phyloP scores from a whole-genome alignment of 2,329 filamentous ascomycete species.

The Chaetomiaceae sp. region DNA sequence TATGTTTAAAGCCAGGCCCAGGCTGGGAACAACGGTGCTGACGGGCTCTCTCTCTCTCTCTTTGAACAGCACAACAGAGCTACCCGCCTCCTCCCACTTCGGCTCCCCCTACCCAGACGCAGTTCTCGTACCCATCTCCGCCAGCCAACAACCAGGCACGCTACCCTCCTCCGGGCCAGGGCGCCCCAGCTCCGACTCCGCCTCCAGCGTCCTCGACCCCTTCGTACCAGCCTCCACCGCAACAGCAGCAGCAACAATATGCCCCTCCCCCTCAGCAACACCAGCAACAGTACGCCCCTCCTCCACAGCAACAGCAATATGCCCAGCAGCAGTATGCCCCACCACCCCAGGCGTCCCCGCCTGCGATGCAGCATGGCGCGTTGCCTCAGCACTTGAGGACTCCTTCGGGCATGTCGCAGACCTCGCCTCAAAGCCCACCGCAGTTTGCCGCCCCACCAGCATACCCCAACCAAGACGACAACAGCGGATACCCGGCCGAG shows the following conservation, averaged over 20 bases:
- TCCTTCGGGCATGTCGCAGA: constrained; percentile 29
- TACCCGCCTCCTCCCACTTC: constrained; percentile 37
- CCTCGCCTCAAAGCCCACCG: constrained; percentile 22
- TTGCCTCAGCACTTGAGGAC: constrained; percentile 37
- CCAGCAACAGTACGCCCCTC: constrained; percentile 33
- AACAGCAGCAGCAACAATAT: constrained; percentile 29
- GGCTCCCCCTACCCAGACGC: constrained; percentile 35
- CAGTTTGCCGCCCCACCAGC: constrained; percentile 32
- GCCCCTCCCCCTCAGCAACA: constrained; percentile 24
- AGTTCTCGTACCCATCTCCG: constrained; percentile 36
- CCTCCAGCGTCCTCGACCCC: constrained; percentile 30
- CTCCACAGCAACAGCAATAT: constrained; percentile 33
- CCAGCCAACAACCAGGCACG: constrained; percentile 28
- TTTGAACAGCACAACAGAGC: constrained; percentile 26
- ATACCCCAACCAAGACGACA: constrained; percentile 29
- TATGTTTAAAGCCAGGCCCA: constrained; percentile 10
- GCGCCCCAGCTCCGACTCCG: constrained; percentile 30
- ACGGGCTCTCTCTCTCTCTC: too few species aligned
- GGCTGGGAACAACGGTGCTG: not conserved
- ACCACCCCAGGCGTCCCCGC: constrained; percentile 13
- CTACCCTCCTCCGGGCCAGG: constrained; percentile 37
- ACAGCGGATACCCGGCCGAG: constrained; percentile 27
- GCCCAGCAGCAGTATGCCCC: constrained; percentile 28
- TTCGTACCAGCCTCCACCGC: constrained; percentile 33
- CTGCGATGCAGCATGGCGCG: constrained; percentile 25